Base-by-base conservation (phyloP, 257 asterid genomes). In the Cinchona pubescens region DNA sequence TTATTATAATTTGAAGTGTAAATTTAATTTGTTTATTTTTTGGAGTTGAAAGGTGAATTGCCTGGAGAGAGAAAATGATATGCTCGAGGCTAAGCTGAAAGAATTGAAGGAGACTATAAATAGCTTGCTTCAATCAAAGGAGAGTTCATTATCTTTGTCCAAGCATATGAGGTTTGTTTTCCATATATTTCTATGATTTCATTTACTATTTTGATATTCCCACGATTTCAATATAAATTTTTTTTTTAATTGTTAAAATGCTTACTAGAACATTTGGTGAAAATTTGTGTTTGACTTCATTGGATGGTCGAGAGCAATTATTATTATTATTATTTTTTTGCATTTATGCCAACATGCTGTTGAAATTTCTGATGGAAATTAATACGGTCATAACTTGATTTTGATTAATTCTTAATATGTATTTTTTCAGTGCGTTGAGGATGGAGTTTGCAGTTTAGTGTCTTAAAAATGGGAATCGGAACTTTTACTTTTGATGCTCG, bases 91-190 rank as follows among this genome's bases (percentile, higher is more conserved):
- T 72, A 78, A 64, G 77, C 85, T 78, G 80, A 82, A 73, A 76
- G 87, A 83, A 58, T 40, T 82, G 83, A 77, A 78, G 48, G 89
- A 72, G 75, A 80, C 83, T 40, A 73, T 85, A 55, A 45, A 75
- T 63, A 78, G 58, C 73, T 67, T 82, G 55, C 77, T 85, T 37
- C 86, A 78, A 70, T 85, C 87, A 37, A 82, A 75, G 29, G 85
- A 85, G 16, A 61, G 75, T 73, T 85, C n/a, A n/a, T n/a, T n/a
- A n/a, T n/a, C n/a, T n/a, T 85, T 71, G 63, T 65, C 46, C 82
- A 82, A 63, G 81, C 74, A n/a, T 85, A 85, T 80, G 85, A 85
- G 89, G 89, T 85, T 70, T 73, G 72, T 35, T 38, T 68, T 45
- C n/a, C n/a, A n/a, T n/a, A n/a, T n/a, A n/a, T n/a, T n/a, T n/a